phyloP scores from a whole-genome alignment of 176 grass and related monocot species.

The Oryza officinalis region DNA sequence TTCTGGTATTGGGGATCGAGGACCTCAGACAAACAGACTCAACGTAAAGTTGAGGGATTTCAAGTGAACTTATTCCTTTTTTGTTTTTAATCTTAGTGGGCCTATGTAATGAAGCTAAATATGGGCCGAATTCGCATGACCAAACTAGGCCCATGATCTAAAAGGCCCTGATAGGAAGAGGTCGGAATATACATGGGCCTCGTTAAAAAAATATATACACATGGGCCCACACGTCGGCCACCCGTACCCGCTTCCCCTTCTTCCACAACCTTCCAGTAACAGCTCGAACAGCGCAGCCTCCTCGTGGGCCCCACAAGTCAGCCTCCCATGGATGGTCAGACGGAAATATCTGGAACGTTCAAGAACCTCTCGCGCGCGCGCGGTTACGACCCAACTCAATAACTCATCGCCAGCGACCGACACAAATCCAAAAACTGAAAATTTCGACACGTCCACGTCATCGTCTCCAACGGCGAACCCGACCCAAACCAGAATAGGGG shows the following conservation, averaged over 20 bases:
- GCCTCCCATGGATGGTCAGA: background rate
- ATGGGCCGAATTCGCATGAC: no score
- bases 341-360: constrained; percentile 42
- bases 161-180: no score
- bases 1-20: no score
- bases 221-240: background rate
- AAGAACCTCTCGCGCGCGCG: background rate
- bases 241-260: background rate
- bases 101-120: no score
- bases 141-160: no score
- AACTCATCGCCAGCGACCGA: background rate
- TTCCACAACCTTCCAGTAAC: background rate
- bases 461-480: background rate
- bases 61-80: no score
- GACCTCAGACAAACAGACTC: no score
- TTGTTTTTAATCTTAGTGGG: background rate
- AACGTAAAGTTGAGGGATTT: no score
- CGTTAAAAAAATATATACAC: no score
- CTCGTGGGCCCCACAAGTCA: constrained; percentile 1
- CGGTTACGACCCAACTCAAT: background rate
- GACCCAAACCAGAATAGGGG: background rate
- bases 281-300: background rate
- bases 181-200: no score
- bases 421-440: background rate
- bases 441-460: background rate